A percentile compares a stretch with the other conserved stretches of the same genome.
phyloP scores from a whole-genome alignment of 2,329 filamentous ascomycete genomes.

The Leptodontidium sp. region DNA sequence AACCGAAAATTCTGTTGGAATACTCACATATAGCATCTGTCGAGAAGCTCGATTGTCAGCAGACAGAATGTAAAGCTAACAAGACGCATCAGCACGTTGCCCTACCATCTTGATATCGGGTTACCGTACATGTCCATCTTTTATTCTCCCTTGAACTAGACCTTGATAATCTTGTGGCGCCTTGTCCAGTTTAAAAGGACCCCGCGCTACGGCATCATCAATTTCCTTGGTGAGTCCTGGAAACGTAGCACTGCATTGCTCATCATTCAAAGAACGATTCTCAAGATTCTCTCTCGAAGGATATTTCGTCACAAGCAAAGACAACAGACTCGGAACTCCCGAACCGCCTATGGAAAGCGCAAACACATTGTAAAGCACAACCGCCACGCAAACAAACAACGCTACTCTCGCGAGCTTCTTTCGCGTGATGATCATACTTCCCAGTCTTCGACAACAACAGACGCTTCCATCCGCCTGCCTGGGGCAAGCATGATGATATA shows the following conservation, averaged over 20 bases:
- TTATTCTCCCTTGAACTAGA: constrained; percentile 53
- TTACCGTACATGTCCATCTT: constrained; percentile 51
- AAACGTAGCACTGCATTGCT: constrained; percentile 55
- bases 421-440: background rate
- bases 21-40: constrained; percentile 53
- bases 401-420: background rate
- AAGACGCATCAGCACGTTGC: background rate
- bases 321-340: background rate
- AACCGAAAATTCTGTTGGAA: background rate
- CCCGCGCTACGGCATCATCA: constrained; percentile 54
- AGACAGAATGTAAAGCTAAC: constrained; percentile 55
- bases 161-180: constrained; percentile 49
- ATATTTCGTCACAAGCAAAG: background rate
- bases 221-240: constrained; percentile 57
- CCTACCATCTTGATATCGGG: background rate
- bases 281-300: constrained; percentile 23
- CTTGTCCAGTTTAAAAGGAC: constrained; percentile 52
- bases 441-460: background rate
- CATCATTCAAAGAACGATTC: constrained; percentile 48
- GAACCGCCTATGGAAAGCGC: background rate
- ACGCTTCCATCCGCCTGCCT: background rate
- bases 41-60: constrained; percentile 51
- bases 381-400: background rate
- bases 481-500: background rate
- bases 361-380: constrained; percentile 8